Base-by-base conservation (phyloP, 305 asterid species). In the Fraxinus dipetala region DNA sequence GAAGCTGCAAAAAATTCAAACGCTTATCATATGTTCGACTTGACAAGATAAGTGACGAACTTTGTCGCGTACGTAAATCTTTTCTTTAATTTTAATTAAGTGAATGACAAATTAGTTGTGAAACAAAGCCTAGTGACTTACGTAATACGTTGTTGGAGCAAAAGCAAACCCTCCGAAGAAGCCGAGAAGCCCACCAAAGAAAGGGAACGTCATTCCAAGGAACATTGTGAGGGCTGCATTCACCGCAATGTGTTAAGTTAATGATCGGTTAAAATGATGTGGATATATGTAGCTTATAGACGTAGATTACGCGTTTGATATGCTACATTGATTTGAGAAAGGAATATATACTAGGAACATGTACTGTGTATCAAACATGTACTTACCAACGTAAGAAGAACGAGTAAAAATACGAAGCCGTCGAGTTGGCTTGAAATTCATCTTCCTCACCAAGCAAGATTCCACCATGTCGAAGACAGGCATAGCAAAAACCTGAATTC, bases 401-500 rank as follows among this genome's bases (percentile, higher is more conserved):
- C 93, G 87, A 22, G 88, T 78, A 72, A 81, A 13, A 9, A 87
- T 0, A 1, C 93, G 92, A 38, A 90, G 81, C 6, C 16, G 11
- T 79, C 43, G 63, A 9, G 72, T 83, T 1, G 91, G 92, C 14
- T 69, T 83, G 75, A 85, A 86, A 0, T 82, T 82, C 73, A 70
- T 7, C 35, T 82, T 70, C 77, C 76, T 90, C 69, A 87, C 89
- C 8, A 92, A 77, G 73, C 67, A 87, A 0, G 90, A 72, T 72
- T 92, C 94, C 30, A 90, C 38, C 88, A 89, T 83, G 79, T 92
- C 94, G 51, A 87, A 92, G 1, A 89, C 91, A 1, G 91, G 89
- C 91, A 92, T 89, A 0, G 96, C 96, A 51, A 79, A 92, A 13
- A 92, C 76, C 95, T 91, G 67, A 38, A 72, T 10, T 54, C 76